Conservation (phyloP, 129 eudicot genomes). For the Cynara cardunculus region DNA sequence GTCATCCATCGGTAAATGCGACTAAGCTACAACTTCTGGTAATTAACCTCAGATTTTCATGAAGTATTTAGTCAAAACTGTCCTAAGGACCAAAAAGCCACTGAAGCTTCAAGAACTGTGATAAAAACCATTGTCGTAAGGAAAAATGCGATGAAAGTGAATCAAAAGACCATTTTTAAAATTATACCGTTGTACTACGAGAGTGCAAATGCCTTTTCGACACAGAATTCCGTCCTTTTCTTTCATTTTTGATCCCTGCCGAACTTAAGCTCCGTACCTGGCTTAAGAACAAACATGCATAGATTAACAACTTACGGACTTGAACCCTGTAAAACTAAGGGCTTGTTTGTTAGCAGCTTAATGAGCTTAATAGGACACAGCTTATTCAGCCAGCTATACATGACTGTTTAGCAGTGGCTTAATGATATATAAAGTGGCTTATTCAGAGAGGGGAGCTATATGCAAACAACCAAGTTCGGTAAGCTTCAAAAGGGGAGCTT, state of each 20-base stretch:
- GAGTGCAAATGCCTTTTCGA: neutral
- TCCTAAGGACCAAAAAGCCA: conserved; percentile 7
- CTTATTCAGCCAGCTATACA: too few species aligned
- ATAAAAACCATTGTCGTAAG: conserved; percentile 6
- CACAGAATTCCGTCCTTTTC: conserved; percentile 11
- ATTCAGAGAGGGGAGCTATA: too few species aligned
- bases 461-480: too few species aligned
- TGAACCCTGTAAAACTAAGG: neutral
- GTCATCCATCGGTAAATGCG: conserved; percentile 65
- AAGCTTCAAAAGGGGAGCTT: too few species aligned
- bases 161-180: neutral
- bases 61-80: conserved; percentile 13
- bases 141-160: conserved; percentile 1
- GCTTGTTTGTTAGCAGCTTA: too few species aligned
- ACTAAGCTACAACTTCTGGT: conserved; percentile 17
- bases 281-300: neutral
- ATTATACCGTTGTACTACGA: conserved; percentile 15
- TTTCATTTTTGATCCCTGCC: conserved; percentile 2
- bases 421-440: too few species aligned
- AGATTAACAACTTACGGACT: neutral
- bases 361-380: too few species aligned
- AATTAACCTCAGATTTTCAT: conserved; percentile 16
- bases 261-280: conserved; percentile 1
- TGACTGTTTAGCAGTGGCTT: too few species aligned
- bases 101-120: conserved; percentile 7